phyloP scores from a whole-genome alignment of 331 rosid genomes.

The Pyracantha coccinea region DNA sequence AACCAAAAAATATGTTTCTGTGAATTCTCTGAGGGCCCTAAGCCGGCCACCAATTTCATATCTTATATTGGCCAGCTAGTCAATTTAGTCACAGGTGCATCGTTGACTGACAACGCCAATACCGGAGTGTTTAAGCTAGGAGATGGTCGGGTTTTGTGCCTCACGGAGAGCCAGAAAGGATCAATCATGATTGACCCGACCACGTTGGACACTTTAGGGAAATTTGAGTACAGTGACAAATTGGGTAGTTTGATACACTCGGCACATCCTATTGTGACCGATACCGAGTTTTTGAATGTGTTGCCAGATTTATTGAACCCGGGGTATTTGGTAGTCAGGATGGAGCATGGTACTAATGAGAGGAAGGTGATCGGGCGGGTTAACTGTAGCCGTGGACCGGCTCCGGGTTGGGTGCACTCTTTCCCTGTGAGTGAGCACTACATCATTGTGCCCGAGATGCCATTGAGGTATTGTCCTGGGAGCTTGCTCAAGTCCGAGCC shows the following conservation, averaged over 20 bases:
- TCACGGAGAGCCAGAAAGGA: conserved; percentile 95
- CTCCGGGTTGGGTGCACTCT: conserved; percentile 96
- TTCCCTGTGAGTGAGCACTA: conserved; percentile 79
- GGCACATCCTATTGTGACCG: conserved; percentile 88
- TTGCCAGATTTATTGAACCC: conserved; percentile 73
- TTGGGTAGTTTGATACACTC: conserved; percentile 84
- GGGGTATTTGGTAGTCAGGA: conserved; percentile 67
- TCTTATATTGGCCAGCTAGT: conserved; percentile 70
- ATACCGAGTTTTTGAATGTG: conserved; percentile 56
- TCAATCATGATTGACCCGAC: conserved; percentile 65
- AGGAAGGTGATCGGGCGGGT: conserved; percentile 75
- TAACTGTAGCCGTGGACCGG: conserved; percentile 51
- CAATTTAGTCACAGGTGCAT: conserved; percentile 59
- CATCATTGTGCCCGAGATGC: conserved; percentile 77
- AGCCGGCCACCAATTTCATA: conserved; percentile 49
- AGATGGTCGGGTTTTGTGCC: conserved; percentile 82
- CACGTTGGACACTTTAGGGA: conserved; percentile 59
- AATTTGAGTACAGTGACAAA: conserved; percentile 63
- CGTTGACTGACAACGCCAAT: conserved; percentile 82
- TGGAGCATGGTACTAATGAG: conserved; percentile 66
- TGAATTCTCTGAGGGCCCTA: conserved; percentile 87
- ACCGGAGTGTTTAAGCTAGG: conserved; percentile 77
- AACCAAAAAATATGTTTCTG: conserved; percentile 68
- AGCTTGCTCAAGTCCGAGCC: conserved; percentile 86
- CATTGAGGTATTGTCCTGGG: conserved; percentile 71